These are phyloP conservation scores for Serendipita sp. DNA, from an alignment of 768 basidiomycete species.

Conservation along the genomic window DNA sequence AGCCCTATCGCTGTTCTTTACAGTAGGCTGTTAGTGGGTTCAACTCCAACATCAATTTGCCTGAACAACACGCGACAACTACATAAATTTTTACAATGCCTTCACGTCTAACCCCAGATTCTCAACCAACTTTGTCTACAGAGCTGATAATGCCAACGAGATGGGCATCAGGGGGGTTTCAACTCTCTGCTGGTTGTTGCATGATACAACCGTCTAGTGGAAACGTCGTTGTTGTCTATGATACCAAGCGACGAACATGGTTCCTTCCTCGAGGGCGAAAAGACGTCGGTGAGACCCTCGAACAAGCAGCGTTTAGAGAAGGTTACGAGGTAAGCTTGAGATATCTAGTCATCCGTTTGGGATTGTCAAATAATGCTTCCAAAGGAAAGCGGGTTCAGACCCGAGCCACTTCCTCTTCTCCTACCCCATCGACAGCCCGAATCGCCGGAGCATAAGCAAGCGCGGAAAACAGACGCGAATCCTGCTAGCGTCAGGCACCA, in stretches of 20 bases:
- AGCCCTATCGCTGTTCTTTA: no score
- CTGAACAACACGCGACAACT: not conserved
- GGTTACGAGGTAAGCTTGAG: conserved; percentile 45
- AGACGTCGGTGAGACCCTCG: conserved; percentile 47
- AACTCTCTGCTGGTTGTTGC: conserved; percentile 47
- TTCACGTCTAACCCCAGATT: not conserved
- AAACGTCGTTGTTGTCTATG: conserved; percentile 37
- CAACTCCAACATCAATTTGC: not conserved
- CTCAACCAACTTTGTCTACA: not conserved
- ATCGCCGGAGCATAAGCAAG: not conserved
- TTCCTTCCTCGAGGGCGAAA: conserved; percentile 53
- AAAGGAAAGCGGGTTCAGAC: not conserved
- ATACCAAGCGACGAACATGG: conserved; percentile 26
- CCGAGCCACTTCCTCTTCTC: not conserved
- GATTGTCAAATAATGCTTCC: not conserved
- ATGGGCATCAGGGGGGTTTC: conserved; percentile 27
- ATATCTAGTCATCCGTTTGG: conserved; percentile 4
- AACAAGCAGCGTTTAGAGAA: conserved; percentile 43
- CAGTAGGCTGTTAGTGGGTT: not conserved
- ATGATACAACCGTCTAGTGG: conserved; percentile 42
- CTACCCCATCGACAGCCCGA: conserved; percentile 5
- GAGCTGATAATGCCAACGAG: not conserved
- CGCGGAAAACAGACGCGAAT: not conserved
- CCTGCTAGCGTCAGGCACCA: not conserved
- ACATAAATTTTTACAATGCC: not conserved